A percentile compares a stretch with the other conserved stretches of the same genome.
phyloP scores from a whole-genome alignment of 768 basidiomycete species.

The Neoboletus brunneissimus region DNA sequence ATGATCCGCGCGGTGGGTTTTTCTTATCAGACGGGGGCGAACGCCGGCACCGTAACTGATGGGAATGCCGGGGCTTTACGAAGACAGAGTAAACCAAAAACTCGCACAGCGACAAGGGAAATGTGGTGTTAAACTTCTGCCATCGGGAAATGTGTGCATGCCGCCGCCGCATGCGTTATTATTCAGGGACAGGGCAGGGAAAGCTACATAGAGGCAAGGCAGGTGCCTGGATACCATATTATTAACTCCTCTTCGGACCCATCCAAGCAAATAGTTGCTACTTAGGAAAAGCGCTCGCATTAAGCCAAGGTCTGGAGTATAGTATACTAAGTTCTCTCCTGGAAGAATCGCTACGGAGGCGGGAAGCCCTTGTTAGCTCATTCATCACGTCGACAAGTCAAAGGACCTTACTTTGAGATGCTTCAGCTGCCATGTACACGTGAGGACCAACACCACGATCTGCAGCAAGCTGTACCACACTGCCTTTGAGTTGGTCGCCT shows the following conservation, averaged over 20 bases:
- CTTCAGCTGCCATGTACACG: conserved; percentile 90
- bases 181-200: not conserved
- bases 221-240: conserved; percentile 1
- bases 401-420: conserved; percentile 72
- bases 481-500: conserved; percentile 85
- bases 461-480: conserved; percentile 94
- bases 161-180: too few relatives aligned
- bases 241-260: not conserved
- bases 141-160: not conserved
- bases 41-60: not conserved
- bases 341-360: conserved; percentile 68
- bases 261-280: not conserved
- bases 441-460: conserved; percentile 77
- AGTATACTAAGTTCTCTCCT: conserved; percentile 61
- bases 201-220: not conserved
- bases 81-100: not conserved
- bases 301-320: conserved; percentile 3
- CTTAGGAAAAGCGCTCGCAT: not conserved
- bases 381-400: not conserved
- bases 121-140: conserved; percentile 16
- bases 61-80: conserved; percentile 3
- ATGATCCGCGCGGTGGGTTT: not conserved
- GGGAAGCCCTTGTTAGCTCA: not conserved
- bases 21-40: conserved; percentile 14
- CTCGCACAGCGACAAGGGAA: not conserved